A percentile compares a stretch with the other conserved stretches of the same genome.
phyloP scores from a whole-genome alignment of 2,329 filamentous ascomycete species.

The Sclerotinia sclerotiorum region DNA sequence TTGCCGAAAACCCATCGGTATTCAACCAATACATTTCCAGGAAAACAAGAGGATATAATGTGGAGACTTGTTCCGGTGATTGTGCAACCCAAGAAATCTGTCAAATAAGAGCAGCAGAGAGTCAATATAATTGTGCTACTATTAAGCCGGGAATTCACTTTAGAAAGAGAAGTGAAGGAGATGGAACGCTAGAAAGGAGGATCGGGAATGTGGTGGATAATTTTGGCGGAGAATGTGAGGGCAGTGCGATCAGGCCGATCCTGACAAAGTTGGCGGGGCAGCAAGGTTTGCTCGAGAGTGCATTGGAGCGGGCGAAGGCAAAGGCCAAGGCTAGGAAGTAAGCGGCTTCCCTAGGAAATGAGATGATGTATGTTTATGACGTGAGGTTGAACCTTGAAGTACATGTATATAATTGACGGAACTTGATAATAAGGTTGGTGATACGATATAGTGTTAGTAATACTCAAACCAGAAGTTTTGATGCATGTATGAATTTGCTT shows the following conservation, averaged over 20 bases:
- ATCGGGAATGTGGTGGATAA: conserved; percentile 9
- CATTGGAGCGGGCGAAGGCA: conserved; percentile 16
- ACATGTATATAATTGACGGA: neutral
- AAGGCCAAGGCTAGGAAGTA: conserved; percentile 15
- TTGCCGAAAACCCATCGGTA: conserved; percentile 46
- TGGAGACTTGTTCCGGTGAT: conserved; percentile 45
- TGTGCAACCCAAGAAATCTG: conserved; percentile 52
- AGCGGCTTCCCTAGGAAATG: neutral
- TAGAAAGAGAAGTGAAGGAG: conserved; percentile 23
- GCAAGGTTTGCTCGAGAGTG: conserved; percentile 23
- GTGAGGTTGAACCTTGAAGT: neutral
- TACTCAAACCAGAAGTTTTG: neutral
- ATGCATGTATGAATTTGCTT: neutral
- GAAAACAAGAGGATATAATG: conserved; percentile 48
- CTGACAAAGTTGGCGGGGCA: conserved; percentile 20
- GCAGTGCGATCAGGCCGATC: conserved; percentile 18
- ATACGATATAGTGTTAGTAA: neutral
- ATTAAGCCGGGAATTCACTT: conserved; percentile 26
- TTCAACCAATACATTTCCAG: conserved; percentile 51
- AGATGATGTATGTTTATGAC: neutral
- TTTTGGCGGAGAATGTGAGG: conserved; percentile 21
- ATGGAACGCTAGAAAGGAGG: neutral
- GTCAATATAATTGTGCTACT: conserved; percentile 48
- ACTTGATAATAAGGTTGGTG: no score
- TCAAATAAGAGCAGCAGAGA: conserved; percentile 51